These are phyloP conservation scores for Ophiosphaerella herpotricha DNA, from an alignment of 2,329 filamentous ascomycete species.

Conservation along the genomic window DNA sequence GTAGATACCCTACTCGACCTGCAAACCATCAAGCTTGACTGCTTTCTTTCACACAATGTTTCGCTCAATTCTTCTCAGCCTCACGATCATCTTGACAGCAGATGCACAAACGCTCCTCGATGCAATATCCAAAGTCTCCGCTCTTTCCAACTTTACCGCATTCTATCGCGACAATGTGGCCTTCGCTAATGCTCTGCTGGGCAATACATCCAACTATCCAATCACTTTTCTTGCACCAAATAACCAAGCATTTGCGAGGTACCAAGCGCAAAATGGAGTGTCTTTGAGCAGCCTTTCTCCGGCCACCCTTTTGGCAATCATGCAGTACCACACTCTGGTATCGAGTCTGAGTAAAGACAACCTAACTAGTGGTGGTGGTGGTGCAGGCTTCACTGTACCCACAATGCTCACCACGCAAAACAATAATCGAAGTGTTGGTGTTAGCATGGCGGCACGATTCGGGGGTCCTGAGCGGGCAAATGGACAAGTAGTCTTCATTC, in stretches of 20 bases:
- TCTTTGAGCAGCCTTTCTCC: constrained; percentile 13
- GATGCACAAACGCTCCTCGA: constrained; percentile 17
- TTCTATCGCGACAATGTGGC: constrained; percentile 22
- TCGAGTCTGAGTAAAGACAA: constrained; percentile 15
- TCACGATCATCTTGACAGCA: not conserved
- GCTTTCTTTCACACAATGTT: constrained; percentile 1
- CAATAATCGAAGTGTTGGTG: constrained; percentile 23
- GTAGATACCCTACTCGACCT: no score
- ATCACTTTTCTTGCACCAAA: constrained; percentile 29
- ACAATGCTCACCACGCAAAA: constrained; percentile 17
- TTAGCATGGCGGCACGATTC: constrained; percentile 16
- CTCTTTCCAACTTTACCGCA: constrained; percentile 27
- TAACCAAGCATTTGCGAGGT: constrained; percentile 22
- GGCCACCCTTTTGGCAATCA: constrained; percentile 12
- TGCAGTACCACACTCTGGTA: constrained; percentile 28
- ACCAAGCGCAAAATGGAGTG: constrained; percentile 8
- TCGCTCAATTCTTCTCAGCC: constrained; percentile 1
- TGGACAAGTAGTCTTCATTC: constrained; percentile 30
- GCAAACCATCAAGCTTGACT: no score
- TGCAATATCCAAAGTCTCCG: constrained; percentile 16
- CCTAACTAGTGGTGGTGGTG: constrained; percentile 8
- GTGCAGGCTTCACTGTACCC: constrained; percentile 14
- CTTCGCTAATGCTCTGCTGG: constrained; percentile 18
- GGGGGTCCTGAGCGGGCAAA: constrained; percentile 13
- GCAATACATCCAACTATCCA: constrained; percentile 19